These are phyloP conservation scores for Eurotiales sp. DNA, from an alignment of 2,329 filamentous ascomycete genomes.

Conservation along the genomic window DNA sequence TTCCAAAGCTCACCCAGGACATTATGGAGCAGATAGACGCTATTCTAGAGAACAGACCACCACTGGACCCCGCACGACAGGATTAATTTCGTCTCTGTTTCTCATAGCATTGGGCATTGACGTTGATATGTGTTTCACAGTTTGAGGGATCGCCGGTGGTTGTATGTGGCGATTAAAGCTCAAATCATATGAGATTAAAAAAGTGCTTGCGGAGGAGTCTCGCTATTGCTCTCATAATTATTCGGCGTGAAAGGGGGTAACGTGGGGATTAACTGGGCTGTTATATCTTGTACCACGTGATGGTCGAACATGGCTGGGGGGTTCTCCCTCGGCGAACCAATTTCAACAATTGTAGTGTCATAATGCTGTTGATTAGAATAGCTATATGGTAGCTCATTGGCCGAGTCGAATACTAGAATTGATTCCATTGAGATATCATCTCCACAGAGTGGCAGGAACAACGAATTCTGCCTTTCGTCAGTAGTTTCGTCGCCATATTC, in stretches of 20 bases:
- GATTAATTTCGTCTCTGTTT: too few species aligned
- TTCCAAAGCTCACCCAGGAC: conserved; percentile 13
- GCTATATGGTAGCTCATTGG: background rate
- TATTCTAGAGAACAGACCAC: conserved; percentile 5
- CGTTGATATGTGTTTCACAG: too few species aligned
- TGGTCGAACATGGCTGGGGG: background rate
- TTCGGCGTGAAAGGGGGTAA: background rate
- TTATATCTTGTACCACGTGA: background rate
- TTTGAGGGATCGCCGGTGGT: too few species aligned
- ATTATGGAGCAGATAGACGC: conserved; percentile 14
- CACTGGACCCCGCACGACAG: background rate
- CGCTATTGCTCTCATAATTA: background rate
- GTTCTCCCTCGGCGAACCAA: background rate
- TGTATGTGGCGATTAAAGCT: too few species aligned
- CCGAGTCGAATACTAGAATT: background rate
- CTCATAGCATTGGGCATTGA: too few species aligned
- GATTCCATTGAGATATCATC: background rate
- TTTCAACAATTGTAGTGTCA: background rate
- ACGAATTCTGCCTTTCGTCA: background rate
- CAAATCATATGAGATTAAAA: background rate
- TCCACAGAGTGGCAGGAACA: background rate
- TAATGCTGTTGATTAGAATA: conserved; percentile 4
- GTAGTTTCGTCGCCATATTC: background rate
- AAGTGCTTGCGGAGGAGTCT: background rate
- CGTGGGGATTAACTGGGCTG: background rate